phyloP scores from a whole-genome alignment of 345 rosid species.

The Arabis hirsuta region DNA sequence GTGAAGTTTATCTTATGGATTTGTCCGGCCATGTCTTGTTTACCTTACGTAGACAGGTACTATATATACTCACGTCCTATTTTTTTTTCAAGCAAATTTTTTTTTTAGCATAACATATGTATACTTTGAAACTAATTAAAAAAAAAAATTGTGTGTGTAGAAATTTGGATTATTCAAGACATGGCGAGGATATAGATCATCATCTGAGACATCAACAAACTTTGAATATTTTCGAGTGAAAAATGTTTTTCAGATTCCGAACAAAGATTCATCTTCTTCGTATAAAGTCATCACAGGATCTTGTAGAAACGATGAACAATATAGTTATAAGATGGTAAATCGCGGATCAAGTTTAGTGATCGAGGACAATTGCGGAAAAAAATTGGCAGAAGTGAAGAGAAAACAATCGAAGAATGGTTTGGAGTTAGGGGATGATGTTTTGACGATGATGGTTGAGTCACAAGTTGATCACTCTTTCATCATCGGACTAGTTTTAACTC shows the following conservation, averaged over 20 bases:
- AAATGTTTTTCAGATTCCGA: slow-evolving; percentile 33
- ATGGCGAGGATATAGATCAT: slow-evolving; percentile 57
- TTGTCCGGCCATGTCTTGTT: slow-evolving; percentile 53
- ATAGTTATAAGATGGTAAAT: slow-evolving; percentile 42
- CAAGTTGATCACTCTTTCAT: slow-evolving; percentile 57
- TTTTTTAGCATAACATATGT: neutral
- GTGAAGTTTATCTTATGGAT: slow-evolving; percentile 68
- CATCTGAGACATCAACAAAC: slow-evolving; percentile 13
- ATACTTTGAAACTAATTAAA: slow-evolving; percentile 25
- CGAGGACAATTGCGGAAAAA: slow-evolving; percentile 47
- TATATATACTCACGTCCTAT: slow-evolving; percentile 5
- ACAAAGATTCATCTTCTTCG: slow-evolving; percentile 35
- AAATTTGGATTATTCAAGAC: slow-evolving; percentile 46
- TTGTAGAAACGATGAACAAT: slow-evolving; percentile 36
- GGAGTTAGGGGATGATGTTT: slow-evolving; percentile 61
- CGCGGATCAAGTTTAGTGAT: slow-evolving; percentile 45
- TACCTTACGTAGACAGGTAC: slow-evolving; percentile 58
- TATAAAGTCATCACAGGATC: slow-evolving; percentile 46
- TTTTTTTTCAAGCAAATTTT: neutral
- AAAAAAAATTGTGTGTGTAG: slow-evolving; percentile 42
- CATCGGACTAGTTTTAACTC: slow-evolving; percentile 53
- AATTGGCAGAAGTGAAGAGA: slow-evolving; percentile 58
- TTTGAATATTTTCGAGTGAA: slow-evolving; percentile 54
- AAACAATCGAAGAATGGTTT: slow-evolving; percentile 56
- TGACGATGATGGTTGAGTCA: slow-evolving; percentile 62